A percentile compares a stretch with the other conserved stretches of the same genome.
phyloP scores from a whole-genome alignment of 1,284 basidiomycete genomes.

The Golubevia pallescens region DNA sequence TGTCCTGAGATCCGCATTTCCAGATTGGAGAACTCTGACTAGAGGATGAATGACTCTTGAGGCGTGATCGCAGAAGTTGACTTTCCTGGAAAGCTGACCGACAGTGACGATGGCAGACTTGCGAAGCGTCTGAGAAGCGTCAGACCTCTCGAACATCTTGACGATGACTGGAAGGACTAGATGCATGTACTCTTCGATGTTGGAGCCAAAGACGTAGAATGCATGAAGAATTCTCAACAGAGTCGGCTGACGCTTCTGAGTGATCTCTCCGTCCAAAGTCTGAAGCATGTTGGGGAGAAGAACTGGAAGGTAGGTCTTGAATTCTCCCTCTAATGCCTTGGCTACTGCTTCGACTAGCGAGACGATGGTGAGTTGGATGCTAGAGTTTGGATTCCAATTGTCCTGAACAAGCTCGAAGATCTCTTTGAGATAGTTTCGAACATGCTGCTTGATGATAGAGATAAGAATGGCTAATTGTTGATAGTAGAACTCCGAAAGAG shows the following conservation, averaged over 20 bases:
- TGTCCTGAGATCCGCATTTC: slow-evolving; percentile 78
- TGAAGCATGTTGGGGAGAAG: slow-evolving; percentile 87
- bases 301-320: slow-evolving; percentile 94
- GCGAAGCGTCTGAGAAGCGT: slow-evolving; percentile 77
- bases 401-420: slow-evolving; percentile 62
- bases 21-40: slow-evolving; percentile 82
- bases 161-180: slow-evolving; percentile 95
- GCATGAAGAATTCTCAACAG: slow-evolving; percentile 91
- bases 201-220: slow-evolving; percentile 91
- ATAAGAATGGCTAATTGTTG: slow-evolving; percentile 96
- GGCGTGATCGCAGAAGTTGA: slow-evolving; percentile 99
- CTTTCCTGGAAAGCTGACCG: slow-evolving; percentile 85
- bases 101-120: slow-evolving; percentile 90
- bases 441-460: slow-evolving; percentile 95
- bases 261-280: slow-evolving; percentile 70
- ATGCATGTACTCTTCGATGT: slow-evolving; percentile 97
- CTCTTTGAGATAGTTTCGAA: slow-evolving; percentile 73
- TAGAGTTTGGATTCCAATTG: slow-evolving; percentile 69
- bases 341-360: slow-evolving; percentile 93
- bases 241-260: slow-evolving; percentile 69
- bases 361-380: slow-evolving; percentile 89
- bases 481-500: slow-evolving; percentile 89
- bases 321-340: slow-evolving; percentile 93
- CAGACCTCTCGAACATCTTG: slow-evolving; percentile 83
- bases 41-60: slow-evolving; percentile 96